Percentiles rank a stretch among this genome's conserved stretches.
These are phyloP conservation scores for Asterionellopsis glacialis DNA, from an alignment of 108 stramenopile genomes.

Conservation along the genomic window DNA sequence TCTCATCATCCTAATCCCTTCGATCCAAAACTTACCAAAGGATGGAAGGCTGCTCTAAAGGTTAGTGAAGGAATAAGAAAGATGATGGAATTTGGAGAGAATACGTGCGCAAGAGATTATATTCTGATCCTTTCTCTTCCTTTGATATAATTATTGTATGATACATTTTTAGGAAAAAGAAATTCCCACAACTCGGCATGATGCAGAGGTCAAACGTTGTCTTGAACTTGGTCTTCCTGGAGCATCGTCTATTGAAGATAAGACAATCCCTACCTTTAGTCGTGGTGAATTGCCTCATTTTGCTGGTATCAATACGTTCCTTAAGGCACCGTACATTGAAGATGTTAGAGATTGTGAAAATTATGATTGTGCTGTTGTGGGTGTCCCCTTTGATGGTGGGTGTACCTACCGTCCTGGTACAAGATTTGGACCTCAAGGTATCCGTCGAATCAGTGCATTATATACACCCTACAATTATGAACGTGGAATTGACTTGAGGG, in stretches of 20 bases:
- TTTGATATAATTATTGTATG: background rate
- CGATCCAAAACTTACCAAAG: constrained; percentile 66
- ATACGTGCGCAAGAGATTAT: background rate
- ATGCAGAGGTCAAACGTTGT: constrained; percentile 41
- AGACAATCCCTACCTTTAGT: constrained; percentile 72
- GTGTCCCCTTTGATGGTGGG: constrained; percentile 83
- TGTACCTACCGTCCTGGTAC: constrained; percentile 80
- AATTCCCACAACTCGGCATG: constrained; percentile 47
- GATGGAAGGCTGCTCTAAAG: constrained; percentile 72
- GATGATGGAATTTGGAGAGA: background rate
- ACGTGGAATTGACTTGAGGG: constrained; percentile 76
- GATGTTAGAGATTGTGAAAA: constrained; percentile 49
- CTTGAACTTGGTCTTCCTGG: constrained; percentile 68
- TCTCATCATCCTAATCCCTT: constrained; percentile 74
- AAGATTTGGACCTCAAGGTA: constrained; percentile 79
- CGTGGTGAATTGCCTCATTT: constrained; percentile 80
- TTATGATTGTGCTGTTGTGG: constrained; percentile 71
- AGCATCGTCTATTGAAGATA: constrained; percentile 70
- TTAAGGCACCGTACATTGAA: constrained; percentile 81
- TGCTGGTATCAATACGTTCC: constrained; percentile 82
- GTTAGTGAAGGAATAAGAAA: constrained; percentile 13
- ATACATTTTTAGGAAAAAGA: constrained; percentile 44
- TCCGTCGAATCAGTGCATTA: constrained; percentile 70
- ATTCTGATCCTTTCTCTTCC: background rate
- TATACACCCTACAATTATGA: constrained; percentile 86